Evolutionary conservation across 164 flowering plant species (phyloP).

Genomic region (Umbilicus rupestris): DNA sequence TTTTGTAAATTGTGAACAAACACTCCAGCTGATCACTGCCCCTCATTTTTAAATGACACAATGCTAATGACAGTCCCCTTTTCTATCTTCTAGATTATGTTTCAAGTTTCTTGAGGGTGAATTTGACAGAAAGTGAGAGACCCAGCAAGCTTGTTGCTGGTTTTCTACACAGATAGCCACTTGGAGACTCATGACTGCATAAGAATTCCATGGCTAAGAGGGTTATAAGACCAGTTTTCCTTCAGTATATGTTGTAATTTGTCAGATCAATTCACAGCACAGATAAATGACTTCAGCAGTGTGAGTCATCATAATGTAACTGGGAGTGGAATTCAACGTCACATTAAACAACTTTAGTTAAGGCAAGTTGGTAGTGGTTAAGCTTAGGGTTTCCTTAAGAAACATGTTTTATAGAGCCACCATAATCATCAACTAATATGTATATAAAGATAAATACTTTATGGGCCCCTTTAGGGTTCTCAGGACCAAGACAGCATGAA

Average conservation of each 20-base stretch:
- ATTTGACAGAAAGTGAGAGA: neutral
- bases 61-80: conserved; percentile 1
- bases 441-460: neutral
- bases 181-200: too few species aligned
- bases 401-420: neutral
- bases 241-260: too few species aligned
- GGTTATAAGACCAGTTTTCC: too few species aligned
- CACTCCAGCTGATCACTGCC: neutral
- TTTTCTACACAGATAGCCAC: too few species aligned
- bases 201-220: too few species aligned
- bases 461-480: neutral
- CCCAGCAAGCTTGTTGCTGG: too few species aligned
- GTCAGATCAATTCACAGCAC: too few species aligned
- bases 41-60: neutral
- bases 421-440: neutral
- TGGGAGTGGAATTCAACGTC: too few species aligned
- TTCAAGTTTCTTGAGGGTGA: neutral
- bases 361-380: too few species aligned
- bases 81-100: neutral
- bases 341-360: too few species aligned
- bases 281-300: too few species aligned
- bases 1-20: neutral
- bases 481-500: neutral
- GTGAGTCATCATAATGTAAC: too few species aligned
- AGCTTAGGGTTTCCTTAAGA: neutral